A percentile compares a stretch with the other conserved stretches of the same genome.
These are phyloP conservation scores for Acacia crassicarpa DNA, from an alignment of 306 rosid genomes.

Conservation along the genomic window DNA sequence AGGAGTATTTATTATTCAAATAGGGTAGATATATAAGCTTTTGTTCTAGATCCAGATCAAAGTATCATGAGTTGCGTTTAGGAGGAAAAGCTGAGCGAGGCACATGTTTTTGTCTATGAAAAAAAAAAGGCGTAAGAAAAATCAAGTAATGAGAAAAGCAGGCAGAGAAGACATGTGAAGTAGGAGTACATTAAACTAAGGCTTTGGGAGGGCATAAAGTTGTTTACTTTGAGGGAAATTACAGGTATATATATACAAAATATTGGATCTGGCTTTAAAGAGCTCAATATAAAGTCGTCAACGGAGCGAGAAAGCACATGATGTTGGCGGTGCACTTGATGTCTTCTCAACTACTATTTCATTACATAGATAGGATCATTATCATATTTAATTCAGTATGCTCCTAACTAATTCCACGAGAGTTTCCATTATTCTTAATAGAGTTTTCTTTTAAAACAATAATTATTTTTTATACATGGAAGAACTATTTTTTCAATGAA, in stretches of 20 bases:
- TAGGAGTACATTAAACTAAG: not conserved
- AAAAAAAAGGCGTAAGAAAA: not conserved
- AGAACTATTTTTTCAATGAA: not conserved
- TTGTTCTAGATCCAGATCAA: constrained; percentile 36
- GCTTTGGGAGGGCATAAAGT: constrained; percentile 14
- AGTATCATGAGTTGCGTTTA: not conserved
- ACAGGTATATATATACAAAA: not conserved
- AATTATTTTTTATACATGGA: not conserved
- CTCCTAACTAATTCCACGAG: not conserved
- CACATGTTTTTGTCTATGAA: constrained; percentile 32
- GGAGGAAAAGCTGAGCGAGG: constrained; percentile 28
- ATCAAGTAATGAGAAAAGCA: not conserved
- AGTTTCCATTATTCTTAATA: not conserved
- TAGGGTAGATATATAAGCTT: not conserved
- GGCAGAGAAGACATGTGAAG: constrained; percentile 5
- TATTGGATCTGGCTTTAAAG: not conserved
- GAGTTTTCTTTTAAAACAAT: not conserved
- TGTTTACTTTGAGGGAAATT: not conserved
- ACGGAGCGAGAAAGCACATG: constrained; percentile 1
- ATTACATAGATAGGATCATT: not conserved
- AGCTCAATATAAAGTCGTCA: not conserved
- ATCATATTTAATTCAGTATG: constrained; percentile 4
- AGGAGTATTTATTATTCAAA: constrained; percentile 8
- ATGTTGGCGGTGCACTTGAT: not conserved
- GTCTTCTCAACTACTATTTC: no score